Evolutionary conservation across 768 basidiomycete species (phyloP).

Genomic region (Pleurotus cornucopiae): DNA sequence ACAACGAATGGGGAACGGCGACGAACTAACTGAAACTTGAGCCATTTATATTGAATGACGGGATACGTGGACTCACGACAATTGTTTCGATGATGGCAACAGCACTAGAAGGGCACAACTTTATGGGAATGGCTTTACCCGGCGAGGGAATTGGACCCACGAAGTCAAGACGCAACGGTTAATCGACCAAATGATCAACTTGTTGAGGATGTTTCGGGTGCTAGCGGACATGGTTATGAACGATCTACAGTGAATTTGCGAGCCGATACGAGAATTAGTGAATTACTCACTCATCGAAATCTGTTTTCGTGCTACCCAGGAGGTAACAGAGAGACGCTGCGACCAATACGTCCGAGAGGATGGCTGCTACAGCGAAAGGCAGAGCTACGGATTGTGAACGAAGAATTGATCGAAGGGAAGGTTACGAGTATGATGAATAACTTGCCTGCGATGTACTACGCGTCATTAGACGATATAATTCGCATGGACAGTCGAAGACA

Average conservation of each 20-base stretch:
- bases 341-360: constrained; percentile 44
- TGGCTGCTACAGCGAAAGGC: constrained; percentile 41
- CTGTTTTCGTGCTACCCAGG: constrained; percentile 34
- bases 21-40: constrained; percentile 26
- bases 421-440: background rate
- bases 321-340: constrained; percentile 37
- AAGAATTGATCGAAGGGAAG: background rate
- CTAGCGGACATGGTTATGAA: background rate
- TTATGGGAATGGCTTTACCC: background rate
- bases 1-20: constrained; percentile 37
- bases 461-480: too few species aligned
- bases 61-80: constrained; percentile 19
- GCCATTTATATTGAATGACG: background rate
- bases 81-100: constrained; percentile 35
- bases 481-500: background rate
- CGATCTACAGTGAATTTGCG: background rate
- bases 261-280: background rate
- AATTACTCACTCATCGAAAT: constrained; percentile 25
- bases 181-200: constrained; percentile 42
- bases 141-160: constrained; percentile 21
- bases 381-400: constrained; percentile 18
- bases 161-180: constrained; percentile 50
- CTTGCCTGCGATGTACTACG: background rate
- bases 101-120: constrained; percentile 19
- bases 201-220: constrained; percentile 41